Base-by-base conservation (phyloP, 495 filamentous ascomycete species). In the Penicillium salamii region DNA sequence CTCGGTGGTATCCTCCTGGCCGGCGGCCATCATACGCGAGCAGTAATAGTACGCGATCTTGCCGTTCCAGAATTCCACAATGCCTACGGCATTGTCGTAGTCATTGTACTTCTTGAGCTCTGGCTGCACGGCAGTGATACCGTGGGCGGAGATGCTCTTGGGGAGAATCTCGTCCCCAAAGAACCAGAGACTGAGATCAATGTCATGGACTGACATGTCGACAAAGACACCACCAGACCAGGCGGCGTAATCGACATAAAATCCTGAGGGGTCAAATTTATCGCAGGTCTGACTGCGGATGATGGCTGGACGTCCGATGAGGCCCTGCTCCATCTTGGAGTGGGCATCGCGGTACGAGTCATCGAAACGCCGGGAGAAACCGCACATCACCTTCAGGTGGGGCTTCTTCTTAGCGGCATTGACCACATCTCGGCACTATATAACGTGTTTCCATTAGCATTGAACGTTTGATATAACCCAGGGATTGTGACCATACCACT, bases 1-100 rank as follows among this genome's bases (percentile, higher is more conserved):
- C 61, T 85, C 82, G 0, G 81, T 82, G 38, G 71, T 77, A 55
- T 85, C 82, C 48, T 83, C 74, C 63, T 84, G 81, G 0, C 82
- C 82, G 1, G 75, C 70, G 0, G 77, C 72, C 78, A 84, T 84
- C 79, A 81, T 84, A 6, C 82, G 68, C 14, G 66, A 72, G 24
- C 63, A 68, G 55, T 80, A 84, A 42, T 80, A 78, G 55, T 84
- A 83, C 7, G 81, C 82, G 35, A 85, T 75, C 59, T 72, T 70
- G 5, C 79, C 81, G 43, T 71, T 74, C 48, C 70, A 74, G 62
- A 84, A 85, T 63, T 85, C 82, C 7, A 84, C 76, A 17, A 83
- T 64, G 2, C 79, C 81, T 3, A 84, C 74, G 0, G 78, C 81
- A 49, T 85, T 85, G 54, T 85, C 82, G 29, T 69, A 67, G 59